Conservation (phyloP, 2,329 filamentous ascomycete genomes). For the Tetracladium maxilliforme region DNA sequence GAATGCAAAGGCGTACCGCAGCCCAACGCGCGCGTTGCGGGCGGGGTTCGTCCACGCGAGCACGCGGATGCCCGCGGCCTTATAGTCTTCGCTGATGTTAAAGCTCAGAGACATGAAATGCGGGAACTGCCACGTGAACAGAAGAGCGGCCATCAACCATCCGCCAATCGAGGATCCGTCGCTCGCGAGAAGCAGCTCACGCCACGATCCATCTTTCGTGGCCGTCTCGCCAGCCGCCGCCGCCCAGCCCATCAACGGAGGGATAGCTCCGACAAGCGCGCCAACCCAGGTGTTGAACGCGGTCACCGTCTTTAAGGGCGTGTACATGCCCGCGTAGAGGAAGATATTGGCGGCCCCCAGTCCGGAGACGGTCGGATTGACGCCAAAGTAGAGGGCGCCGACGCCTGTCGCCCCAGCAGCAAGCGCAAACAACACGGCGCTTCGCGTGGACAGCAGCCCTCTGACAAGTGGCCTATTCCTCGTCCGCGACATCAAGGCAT, state of each 20-base stretch:
- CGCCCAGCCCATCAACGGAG: constrained; percentile 95
- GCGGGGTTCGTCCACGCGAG: constrained; percentile 77
- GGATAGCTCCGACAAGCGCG: constrained; percentile 82
- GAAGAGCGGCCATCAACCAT: constrained; percentile 71
- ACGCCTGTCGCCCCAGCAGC: constrained; percentile 55
- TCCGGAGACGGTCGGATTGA: constrained; percentile 84
- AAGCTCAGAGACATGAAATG: constrained; percentile 95
- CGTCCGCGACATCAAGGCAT: constrained; percentile 88
- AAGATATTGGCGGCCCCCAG: constrained; percentile 75
- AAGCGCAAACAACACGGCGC: constrained; percentile 68
- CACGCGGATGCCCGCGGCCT: constrained; percentile 53
- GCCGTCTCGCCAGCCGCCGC: constrained; percentile 84
- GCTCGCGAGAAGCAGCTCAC: constrained; percentile 61
- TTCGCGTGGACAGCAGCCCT: constrained; percentile 55
- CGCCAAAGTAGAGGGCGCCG: constrained; percentile 67
- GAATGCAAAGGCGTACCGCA: constrained; percentile 76
- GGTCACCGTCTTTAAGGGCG: constrained; percentile 76
- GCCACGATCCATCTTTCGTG: constrained; percentile 59
- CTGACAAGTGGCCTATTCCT: constrained; percentile 80
- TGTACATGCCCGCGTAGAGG: constrained; percentile 86
- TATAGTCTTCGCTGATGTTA: constrained; percentile 82
- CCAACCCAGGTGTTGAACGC: constrained; percentile 91
- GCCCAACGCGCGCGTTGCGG: constrained; percentile 71
- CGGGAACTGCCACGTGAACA: constrained; percentile 96
- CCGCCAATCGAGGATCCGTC: constrained; percentile 60